Percentiles rank a stretch among this genome's conserved stretches.
Conservation (phyloP, 2,329 filamentous ascomycete genomes). For the Fusarium sp. region DNA sequence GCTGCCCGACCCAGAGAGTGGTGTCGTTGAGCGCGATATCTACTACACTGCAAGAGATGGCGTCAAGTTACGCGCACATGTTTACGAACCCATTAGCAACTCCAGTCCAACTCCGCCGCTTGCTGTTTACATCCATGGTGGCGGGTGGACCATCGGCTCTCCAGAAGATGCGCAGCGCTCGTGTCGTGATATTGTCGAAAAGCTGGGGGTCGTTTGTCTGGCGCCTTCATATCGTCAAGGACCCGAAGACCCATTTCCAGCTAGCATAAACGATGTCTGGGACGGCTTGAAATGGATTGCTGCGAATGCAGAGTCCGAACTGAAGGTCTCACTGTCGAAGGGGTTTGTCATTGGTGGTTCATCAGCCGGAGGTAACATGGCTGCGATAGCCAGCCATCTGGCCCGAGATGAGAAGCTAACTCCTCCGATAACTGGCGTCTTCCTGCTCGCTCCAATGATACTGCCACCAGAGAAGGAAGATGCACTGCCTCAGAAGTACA, state of each 20-base stretch:
- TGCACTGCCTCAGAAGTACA: background rate
- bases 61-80: background rate
- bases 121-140: background rate
- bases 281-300: background rate
- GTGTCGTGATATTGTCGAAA: background rate
- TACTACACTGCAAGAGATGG: background rate
- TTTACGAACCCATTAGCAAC: background rate
- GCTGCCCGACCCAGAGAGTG: background rate
- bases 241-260: background rate
- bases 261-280: background rate
- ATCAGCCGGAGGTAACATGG: background rate
- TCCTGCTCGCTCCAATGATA: background rate
- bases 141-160: background rate
- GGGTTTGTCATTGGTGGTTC: background rate
- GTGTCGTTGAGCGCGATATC: background rate
- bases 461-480: background rate
- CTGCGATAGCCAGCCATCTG: background rate
- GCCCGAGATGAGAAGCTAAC: background rate
- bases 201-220: background rate
- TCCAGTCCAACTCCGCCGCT: accelerated
- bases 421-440: background rate
- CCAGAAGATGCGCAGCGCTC: background rate
- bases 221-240: background rate
- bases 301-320: background rate
- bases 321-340: background rate